Evolutionary conservation across 176 grass and related monocot species (phyloP).

Genomic region (Triticum turgidum): DNA sequence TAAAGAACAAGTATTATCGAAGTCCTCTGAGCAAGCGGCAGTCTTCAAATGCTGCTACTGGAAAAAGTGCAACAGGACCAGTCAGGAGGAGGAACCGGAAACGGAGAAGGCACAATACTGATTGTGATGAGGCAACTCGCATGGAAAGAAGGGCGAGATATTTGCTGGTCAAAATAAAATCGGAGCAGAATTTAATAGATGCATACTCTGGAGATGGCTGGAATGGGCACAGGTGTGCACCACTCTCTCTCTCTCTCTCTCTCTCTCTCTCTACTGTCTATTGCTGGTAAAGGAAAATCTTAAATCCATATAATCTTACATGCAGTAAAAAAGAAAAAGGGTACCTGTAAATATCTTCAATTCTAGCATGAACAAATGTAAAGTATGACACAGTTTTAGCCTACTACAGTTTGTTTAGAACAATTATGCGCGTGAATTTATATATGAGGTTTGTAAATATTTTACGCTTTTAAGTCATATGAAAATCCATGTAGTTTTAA

Average conservation of each 20-base stretch:
- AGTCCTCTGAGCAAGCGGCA: conserved; percentile 27
- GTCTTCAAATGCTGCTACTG: conserved; percentile 38
- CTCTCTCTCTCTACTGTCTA: conserved; percentile 20
- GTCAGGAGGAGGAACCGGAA: conserved; percentile 44
- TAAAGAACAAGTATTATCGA: conserved; percentile 44
- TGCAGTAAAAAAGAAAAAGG: neutral
- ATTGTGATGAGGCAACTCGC: conserved; percentile 69
- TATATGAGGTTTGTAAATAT: conserved; percentile 8
- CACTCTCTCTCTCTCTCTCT: conserved; percentile 9
- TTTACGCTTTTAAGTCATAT: neutral
- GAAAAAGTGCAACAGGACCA: conserved; percentile 36
- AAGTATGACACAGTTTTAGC: neutral
- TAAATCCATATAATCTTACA: conserved; percentile 17
- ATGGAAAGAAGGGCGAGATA: conserved; percentile 81
- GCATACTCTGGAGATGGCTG: conserved; percentile 97
- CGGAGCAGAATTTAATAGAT: conserved; percentile 85
- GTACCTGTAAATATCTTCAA: neutral
- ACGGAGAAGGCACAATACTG: conserved; percentile 50
- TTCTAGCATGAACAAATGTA: neutral
- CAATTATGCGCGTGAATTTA: neutral
- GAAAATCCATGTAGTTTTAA: conserved; percentile 1
- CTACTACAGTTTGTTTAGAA: neutral
- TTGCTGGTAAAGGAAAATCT: neutral
- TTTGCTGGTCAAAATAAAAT: conserved; percentile 86
- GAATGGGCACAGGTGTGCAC: conserved; percentile 83